phyloP scores from a whole-genome alignment of 2,329 filamentous ascomycete genomes.

The Madurella mycetomatis region DNA sequence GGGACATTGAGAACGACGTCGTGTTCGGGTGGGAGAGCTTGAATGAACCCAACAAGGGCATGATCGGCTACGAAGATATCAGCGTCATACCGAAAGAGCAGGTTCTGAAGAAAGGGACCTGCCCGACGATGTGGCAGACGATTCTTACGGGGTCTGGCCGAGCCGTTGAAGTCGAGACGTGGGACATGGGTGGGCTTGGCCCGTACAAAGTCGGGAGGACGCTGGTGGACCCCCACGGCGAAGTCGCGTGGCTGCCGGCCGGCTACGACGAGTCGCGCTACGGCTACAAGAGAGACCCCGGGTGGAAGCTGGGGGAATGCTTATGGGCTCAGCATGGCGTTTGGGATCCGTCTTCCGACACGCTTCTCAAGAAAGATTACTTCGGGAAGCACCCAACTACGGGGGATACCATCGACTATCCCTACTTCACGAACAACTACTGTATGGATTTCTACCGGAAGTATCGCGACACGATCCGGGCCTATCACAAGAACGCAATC shows the following conservation, averaged over 20 bases:
- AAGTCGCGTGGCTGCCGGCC: constrained; percentile 76
- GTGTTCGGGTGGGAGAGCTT: constrained; percentile 95
- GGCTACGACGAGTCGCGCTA: constrained; percentile 83
- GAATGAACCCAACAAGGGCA: constrained; percentile 89
- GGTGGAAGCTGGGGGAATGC: constrained; percentile 91
- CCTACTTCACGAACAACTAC: constrained; percentile 84
- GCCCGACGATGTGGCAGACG: constrained; percentile 89
- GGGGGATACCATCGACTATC: constrained; percentile 70
- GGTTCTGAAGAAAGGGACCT: constrained; percentile 86
- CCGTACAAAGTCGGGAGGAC: constrained; percentile 82
- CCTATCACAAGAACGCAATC: constrained; percentile 73
- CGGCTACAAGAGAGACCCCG: constrained; percentile 81
- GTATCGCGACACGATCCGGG: constrained; percentile 70
- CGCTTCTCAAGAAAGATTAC: constrained; percentile 77
- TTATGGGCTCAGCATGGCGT: constrained; percentile 96
- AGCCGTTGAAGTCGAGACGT: constrained; percentile 83
- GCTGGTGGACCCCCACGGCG: constrained; percentile 83
- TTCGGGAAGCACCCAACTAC: constrained; percentile 75
- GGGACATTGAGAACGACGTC: constrained; percentile 78
- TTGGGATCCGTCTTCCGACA: constrained; percentile 80
- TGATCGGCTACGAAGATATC: constrained; percentile 79
- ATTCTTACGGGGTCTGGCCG: constrained; percentile 88
- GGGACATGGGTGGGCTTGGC: constrained; percentile 90
- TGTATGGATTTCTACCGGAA: constrained; percentile 82
- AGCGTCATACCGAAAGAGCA: constrained; percentile 79